Evolutionary conservation across 306 rosid species (phyloP).

Genomic region (Castanea mollissima): DNA sequence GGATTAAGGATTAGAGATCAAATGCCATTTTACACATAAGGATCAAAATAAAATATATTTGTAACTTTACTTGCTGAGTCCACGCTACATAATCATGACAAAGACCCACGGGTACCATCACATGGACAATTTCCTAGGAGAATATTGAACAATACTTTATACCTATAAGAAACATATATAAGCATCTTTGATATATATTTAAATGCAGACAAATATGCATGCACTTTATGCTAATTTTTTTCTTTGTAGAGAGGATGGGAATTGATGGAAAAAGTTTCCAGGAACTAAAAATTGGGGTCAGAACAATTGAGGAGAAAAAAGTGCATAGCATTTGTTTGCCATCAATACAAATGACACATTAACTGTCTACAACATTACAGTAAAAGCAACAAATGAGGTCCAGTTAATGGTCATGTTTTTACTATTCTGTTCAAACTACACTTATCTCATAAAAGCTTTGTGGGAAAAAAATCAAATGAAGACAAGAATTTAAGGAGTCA

Average conservation of each 20-base stretch:
- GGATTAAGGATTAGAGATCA: not conserved
- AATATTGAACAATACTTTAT: not conserved
- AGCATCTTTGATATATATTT: not conserved
- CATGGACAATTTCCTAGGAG: not conserved
- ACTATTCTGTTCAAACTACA: not conserved
- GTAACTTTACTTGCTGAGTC: not conserved
- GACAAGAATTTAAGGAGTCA: conserved; percentile 10
- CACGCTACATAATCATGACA: not conserved
- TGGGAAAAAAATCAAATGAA: conserved; percentile 12
- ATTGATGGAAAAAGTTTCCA: not conserved
- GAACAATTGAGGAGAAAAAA: not conserved
- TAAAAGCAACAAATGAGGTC: not conserved
- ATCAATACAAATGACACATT: not conserved
- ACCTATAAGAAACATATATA: not conserved
- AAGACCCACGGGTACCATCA: not conserved
- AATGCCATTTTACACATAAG: not conserved
- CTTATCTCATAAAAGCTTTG: not conserved
- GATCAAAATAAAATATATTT: not conserved
- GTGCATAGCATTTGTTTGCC: not conserved
- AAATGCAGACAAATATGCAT: not conserved
- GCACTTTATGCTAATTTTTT: not conserved
- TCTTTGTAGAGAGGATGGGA: not conserved
- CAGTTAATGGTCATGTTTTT: not conserved
- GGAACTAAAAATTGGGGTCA: not conserved
- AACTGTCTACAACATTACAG: not conserved